Evolutionary conservation across 75 land plant genomes (phyloP), one percentile per base, ranked within the genome.

Genomic region (Picea sitchensis): DNA sequence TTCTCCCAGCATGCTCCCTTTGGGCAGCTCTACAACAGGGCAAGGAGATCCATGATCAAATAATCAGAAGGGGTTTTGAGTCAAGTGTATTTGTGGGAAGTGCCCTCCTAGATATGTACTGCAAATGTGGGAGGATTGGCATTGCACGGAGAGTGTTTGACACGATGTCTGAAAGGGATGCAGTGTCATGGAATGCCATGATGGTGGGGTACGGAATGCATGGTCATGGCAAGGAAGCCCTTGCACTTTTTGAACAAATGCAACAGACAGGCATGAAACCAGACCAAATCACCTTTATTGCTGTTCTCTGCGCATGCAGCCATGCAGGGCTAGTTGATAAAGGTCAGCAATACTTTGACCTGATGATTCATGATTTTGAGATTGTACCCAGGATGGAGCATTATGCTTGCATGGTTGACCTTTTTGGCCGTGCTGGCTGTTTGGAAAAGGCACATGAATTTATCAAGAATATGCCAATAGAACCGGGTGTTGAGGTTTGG

Each of bases 41-140:
- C 63, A 79, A 54, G 65, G 81, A 80, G 73, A 34, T 87, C 56
- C 91, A 91, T 57, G 79, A 58, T 31, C 76, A 63, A 76, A 79
- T 83, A 14, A 63, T 78, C 32, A 60, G 87, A 75, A 84, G 62
- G 57, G 80, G 79, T 18, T 31, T 88, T 21, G 81, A 83, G 20
- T 44, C 54, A 5, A 79, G 85, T 59, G 65, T 84, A 14, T 76
- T 68, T 62, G 77, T 91, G 44, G 76, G 78, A 14, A 87, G 77
- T 76, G 78, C 86, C 5, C 69, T 89, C 20, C 36, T 91, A 63
- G 80, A 86, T 32, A 91, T 91, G 93, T 91, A 91, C 75, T 87
- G 88, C 14, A 88, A 87, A 58, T 91, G 93, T 83, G 91, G 91
- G 20, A 81, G 85, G 68, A 36, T 90, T 65, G 75, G 76, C 4